phyloP scores from a whole-genome alignment of 163 green algal species.

The Scenedesmus sp. region DNA sequence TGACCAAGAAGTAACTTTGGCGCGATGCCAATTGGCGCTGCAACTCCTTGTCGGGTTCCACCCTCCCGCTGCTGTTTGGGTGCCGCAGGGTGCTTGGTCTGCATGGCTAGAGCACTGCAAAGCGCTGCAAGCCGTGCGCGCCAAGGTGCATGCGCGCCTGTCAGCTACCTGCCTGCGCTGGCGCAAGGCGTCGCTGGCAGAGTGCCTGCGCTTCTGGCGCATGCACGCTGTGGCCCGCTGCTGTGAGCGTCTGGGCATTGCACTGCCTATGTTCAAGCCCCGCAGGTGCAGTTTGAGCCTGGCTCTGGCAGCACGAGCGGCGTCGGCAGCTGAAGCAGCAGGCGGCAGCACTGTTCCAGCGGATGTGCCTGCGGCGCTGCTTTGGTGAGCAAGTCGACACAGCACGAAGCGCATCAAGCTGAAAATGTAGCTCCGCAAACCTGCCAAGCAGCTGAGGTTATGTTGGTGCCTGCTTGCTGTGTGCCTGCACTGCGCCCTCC shows the following conservation, averaged over 20 bases:
- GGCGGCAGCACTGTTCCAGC: neutral
- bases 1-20: too few relatives aligned
- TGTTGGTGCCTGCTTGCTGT: neutral
- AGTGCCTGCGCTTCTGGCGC: conserved; percentile 67
- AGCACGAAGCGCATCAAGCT: neutral
- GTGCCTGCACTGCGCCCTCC: neutral
- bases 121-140: neutral
- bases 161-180: neutral
- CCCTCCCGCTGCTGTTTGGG: neutral
- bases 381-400: conserved; percentile 15
- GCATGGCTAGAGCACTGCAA: neutral
- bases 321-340: conserved; percentile 57
- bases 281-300: conserved; percentile 63
- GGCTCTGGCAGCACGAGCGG: conserved; percentile 67
- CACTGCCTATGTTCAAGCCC: conserved; percentile 58
- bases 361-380: neutral
- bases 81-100: neutral
- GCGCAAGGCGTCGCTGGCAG: neutral
- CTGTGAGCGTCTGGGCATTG: conserved; percentile 62
- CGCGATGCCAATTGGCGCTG: too few relatives aligned
- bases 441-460: neutral
- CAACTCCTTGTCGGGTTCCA: too few relatives aligned
- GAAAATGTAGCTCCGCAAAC: neutral
- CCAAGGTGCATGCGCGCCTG: neutral
- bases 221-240: conserved; percentile 53